Conservation (phyloP, 208 protist genomes). For the Leishmania amazonensis region DNA sequence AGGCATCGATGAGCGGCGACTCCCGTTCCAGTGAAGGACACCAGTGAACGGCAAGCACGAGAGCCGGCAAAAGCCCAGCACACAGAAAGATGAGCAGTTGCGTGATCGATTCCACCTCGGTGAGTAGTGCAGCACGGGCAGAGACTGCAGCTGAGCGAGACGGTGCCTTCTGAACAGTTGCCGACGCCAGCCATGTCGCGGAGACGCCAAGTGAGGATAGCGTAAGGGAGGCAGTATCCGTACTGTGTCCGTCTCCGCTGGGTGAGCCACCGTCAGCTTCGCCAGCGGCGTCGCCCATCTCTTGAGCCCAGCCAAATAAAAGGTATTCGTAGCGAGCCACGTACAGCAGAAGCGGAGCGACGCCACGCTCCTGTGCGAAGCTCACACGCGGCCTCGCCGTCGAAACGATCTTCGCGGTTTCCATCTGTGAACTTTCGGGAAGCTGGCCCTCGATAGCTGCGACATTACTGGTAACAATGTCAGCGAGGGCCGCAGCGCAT, state of each 20-base stretch:
- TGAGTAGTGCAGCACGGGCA: neutral
- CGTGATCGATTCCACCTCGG: neutral
- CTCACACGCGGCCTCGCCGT: neutral
- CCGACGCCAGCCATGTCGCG: neutral
- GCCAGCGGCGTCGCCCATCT: neutral
- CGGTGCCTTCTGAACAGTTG: neutral
- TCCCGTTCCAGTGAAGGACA: slow-evolving; percentile 17
- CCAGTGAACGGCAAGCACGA: neutral
- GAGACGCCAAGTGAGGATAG: slow-evolving; percentile 8
- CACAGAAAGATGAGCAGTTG: slow-evolving; percentile 17
- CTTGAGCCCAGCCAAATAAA: slow-evolving; percentile 7
- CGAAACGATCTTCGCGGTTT: neutral
- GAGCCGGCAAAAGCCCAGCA: slow-evolving; percentile 10
- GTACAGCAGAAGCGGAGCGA: slow-evolving; percentile 17
- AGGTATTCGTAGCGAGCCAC: slow-evolving; percentile 20
- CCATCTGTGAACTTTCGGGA: neutral
- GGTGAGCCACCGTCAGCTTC: neutral
- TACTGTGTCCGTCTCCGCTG: neutral
- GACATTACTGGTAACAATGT: neutral
- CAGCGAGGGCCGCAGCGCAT: neutral
- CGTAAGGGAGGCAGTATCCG: neutral
- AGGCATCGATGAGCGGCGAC: slow-evolving; percentile 3
- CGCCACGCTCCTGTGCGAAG: neutral
- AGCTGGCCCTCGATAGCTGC: neutral
- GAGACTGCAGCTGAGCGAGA: neutral